Evolutionary conservation across 148 eudicot genomes (phyloP).

Genomic region (Tetragonia tetragonoides): DNA sequence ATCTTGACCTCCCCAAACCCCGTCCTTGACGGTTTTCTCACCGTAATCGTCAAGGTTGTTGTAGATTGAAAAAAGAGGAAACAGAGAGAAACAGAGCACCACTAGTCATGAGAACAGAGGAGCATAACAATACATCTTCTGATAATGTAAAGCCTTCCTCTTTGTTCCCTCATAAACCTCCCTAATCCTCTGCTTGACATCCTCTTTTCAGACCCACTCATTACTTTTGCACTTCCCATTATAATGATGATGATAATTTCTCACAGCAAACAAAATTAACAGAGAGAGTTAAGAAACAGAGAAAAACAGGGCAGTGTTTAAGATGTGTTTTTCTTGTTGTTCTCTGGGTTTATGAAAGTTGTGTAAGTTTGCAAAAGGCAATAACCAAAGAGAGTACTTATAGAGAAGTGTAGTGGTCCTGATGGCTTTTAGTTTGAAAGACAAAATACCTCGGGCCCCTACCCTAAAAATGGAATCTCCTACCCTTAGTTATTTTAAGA

Average conservation of each 20-base stretch:
- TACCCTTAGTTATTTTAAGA: slow-evolving; percentile 6
- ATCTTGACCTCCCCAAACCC: background rate
- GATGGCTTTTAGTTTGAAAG: slow-evolving; percentile 20
- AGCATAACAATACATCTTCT: slow-evolving; percentile 62
- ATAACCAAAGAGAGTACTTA: slow-evolving; percentile 16
- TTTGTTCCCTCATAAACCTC: slow-evolving; percentile 54
- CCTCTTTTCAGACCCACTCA: slow-evolving; percentile 37
- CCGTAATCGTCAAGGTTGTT: background rate
- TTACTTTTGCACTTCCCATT: slow-evolving; percentile 19
- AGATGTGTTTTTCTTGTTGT: background rate
- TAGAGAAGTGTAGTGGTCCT: slow-evolving; percentile 26
- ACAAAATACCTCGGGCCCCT: slow-evolving; percentile 28
- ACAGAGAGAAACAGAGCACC: slow-evolving; percentile 2
- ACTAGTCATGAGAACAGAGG: slow-evolving; percentile 54
- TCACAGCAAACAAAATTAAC: background rate
- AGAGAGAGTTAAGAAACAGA: background rate
- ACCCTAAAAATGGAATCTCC: slow-evolving; percentile 32
- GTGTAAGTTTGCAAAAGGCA: background rate
- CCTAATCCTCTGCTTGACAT: slow-evolving; percentile 41
- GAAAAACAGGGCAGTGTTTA: slow-evolving; percentile 4
- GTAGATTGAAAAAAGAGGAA: background rate
- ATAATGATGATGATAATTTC: background rate
- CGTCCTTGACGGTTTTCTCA: background rate
- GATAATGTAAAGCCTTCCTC: slow-evolving; percentile 62
- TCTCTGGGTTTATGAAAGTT: slow-evolving; percentile 12